These are phyloP conservation scores for Gomphus sp. DNA, from an alignment of 1,284 basidiomycete species.

Conservation along the genomic window DNA sequence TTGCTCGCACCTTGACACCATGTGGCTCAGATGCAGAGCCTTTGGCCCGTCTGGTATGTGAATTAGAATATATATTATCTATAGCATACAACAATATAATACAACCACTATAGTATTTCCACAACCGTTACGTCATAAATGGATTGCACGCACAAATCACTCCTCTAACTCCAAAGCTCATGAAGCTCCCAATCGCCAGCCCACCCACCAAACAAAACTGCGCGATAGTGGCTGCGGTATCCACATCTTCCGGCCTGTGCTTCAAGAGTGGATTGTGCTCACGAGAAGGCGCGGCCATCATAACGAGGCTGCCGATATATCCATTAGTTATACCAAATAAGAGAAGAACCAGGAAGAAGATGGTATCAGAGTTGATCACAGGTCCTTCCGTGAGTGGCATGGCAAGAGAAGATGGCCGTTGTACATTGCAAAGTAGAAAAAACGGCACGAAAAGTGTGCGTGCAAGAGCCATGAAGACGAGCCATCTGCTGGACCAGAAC, in stretches of 20 bases:
- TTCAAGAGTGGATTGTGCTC: conserved; percentile 61
- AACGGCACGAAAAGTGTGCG: conserved; percentile 77
- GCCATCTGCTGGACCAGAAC: conserved; percentile 55
- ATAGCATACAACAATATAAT: neutral
- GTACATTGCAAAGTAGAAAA: conserved; percentile 78
- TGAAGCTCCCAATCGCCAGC: conserved; percentile 61
- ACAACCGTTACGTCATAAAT: conserved; percentile 28
- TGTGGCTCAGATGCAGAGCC: too few species aligned
- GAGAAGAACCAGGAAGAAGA: conserved; percentile 69
- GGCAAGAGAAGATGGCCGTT: conserved; percentile 28
- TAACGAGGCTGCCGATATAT: conserved; percentile 56
- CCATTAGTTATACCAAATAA: conserved; percentile 73
- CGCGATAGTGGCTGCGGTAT: conserved; percentile 73
- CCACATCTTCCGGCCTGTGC: conserved; percentile 63
- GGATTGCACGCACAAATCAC: conserved; percentile 62
- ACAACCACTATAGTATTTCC: neutral
- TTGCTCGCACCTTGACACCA: too few species aligned
- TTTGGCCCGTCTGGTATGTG: neutral
- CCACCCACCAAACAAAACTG: conserved; percentile 75
- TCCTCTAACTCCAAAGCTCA: conserved; percentile 69
- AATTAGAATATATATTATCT: neutral
- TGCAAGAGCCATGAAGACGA: conserved; percentile 54
- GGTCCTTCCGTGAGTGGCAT: neutral
- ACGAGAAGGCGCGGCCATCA: conserved; percentile 66
- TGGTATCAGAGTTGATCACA: conserved; percentile 60